Evolutionary conservation across 1,139 yeast species (phyloP), one percentile per base, ranked within the genome.

Genomic region (Torulaspora pretoriensis): DNA sequence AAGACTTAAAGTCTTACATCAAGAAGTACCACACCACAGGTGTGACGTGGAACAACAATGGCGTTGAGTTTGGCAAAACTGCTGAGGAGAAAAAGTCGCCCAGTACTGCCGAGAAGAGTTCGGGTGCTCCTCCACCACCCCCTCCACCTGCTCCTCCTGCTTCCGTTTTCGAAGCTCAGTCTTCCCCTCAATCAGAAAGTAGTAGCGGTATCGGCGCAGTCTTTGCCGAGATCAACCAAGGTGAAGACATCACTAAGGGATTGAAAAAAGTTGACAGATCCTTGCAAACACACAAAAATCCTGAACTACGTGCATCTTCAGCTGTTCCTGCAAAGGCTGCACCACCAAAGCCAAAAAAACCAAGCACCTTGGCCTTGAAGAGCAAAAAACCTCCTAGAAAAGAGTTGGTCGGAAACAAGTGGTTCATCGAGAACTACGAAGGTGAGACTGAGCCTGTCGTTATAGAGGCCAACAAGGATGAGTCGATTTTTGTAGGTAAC

Each of bases 261-360:
- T 78, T 94, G 58, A 87, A 83, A 64, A 92, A 92, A 68, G 97
- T 92, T 35, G 97, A 89, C 56, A 86, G 81, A 68, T 83, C 95
- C 14, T 86, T 89, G 68, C 88, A 87, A 94, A 88, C 96, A 26
- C 97, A 89, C 68, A 90, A 89, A 69, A 89, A 89, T 67, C 97
- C 97, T 4, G 83, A 74, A 35, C 72, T 88, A 56, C 82, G 95
- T 61, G 75, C 73, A 8, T 64, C 74, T 2, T 68, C 74, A 0
- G 38, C 60, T 6, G 66, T 61, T 8, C 65, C 73, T 3, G 68
- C 72, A 56, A 78, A 77, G 55, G 68, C 74, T 16, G 67, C 70
- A 43, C 73, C 73, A 45, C 64, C 67, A 51, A 60, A 60, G 28
- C 94, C 95, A 42, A 85, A 83, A 71, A 87, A 87, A 64, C 96